Base-by-base conservation (phyloP, 768 basidiomycete genomes). In the Galerina marginata region DNA sequence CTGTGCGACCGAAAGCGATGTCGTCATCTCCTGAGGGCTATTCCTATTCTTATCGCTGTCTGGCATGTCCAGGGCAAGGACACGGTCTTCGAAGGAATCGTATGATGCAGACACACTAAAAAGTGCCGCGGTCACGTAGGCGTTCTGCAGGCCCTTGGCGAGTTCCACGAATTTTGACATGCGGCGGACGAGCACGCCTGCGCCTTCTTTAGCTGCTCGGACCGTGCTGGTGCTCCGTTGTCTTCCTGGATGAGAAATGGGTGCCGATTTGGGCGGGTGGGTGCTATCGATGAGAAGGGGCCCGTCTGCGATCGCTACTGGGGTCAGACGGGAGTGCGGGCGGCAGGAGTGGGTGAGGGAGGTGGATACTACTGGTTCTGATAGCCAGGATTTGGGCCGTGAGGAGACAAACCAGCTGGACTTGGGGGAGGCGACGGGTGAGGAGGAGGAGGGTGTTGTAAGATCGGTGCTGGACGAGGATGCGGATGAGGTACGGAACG, bases 81-180 rank as follows among this genome's bases (percentile, higher is more conserved):
- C 52, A 58, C 54, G 59, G 36, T 65, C 65, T 62, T 66, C 76
- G 59, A 47, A 71, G 56, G 45, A 68, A 66, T 68, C 69, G 64
- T 75, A 56, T 16, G 72, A 65, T 25, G 66, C 63, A 15, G 69
- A 60, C 14, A 79, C 77, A 29, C 79, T 71, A 69, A 83, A 84
- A 69, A 83, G 72, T 5, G 86, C 80, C 36, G 84, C 82, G 46
- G 76, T 73, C 60, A 88, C 79, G 63, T 87, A 89, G 38, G 82
- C 84, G 16, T 75, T 77, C 69, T 89, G 87, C 65, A 89, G 75
- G 10, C 81, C 81, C 59, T 79, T 80, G 6, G 86, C 88, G 0
- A 83, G 73, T 66, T 80, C 82, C 43, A 87, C 71, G 48, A 88
- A 69, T 48, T 75, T 76, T 14, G 69, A 61, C 56, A 78, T 66